These are phyloP conservation scores for Leccinum subtestaceum DNA, from an alignment of 768 basidiomycete genomes.

Conservation along the genomic window DNA sequence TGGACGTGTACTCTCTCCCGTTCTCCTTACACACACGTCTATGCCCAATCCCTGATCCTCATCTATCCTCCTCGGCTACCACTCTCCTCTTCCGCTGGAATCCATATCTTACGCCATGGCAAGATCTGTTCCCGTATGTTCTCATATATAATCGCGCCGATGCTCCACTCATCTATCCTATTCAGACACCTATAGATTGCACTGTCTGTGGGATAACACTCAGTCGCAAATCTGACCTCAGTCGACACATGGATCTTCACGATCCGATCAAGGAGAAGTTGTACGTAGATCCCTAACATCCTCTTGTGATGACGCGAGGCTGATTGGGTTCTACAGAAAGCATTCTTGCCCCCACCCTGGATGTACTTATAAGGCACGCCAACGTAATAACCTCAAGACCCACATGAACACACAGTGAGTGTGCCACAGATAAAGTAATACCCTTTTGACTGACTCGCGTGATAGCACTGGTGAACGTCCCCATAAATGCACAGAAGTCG, in stretches of 20 bases:
- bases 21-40: not conserved
- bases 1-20: not conserved
- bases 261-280: constrained; percentile 17
- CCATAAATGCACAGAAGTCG: constrained; percentile 14
- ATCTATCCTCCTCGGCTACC: not conserved
- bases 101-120: not conserved
- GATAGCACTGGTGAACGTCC: constrained; percentile 14
- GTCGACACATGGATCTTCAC: constrained; percentile 29
- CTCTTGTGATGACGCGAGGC: not conserved
- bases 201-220: constrained; percentile 13
- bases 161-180: not conserved
- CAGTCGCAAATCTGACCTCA: constrained; percentile 26
- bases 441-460: constrained; percentile 1
- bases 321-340: constrained; percentile 23
- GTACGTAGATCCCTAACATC: constrained; percentile 17
- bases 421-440: not conserved
- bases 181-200: constrained; percentile 3
- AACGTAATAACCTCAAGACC: constrained; percentile 26
- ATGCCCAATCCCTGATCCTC: not conserved
- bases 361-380: constrained; percentile 25
- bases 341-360: constrained; percentile 17
- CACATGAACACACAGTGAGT: constrained; percentile 34
- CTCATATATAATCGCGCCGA: not conserved
- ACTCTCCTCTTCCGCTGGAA: not conserved
- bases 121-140: not conserved